phyloP scores from a whole-genome alignment of 495 filamentous ascomycete genomes.

The Baudoinia panamericana region DNA sequence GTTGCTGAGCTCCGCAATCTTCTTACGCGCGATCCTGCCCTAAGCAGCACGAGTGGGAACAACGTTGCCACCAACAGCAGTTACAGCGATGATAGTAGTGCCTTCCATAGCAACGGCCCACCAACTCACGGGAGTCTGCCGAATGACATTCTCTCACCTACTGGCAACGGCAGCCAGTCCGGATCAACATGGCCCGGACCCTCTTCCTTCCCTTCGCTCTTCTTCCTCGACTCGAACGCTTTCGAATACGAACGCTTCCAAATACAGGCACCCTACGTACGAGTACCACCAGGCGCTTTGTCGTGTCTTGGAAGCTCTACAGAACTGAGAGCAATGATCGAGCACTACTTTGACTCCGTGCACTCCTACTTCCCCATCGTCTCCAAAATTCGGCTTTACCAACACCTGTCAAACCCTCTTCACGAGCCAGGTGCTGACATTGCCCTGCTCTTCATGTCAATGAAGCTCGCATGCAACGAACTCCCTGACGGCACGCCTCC shows the following conservation, averaged over 20 bases:
- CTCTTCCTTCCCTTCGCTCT: slow-evolving; percentile 16
- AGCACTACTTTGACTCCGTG: slow-evolving; percentile 14
- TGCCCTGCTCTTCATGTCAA: slow-evolving; percentile 36
- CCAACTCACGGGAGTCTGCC: neutral
- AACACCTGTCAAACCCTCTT: slow-evolving; percentile 24
- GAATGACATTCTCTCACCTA: neutral
- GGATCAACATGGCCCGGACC: slow-evolving; percentile 1
- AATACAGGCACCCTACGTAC: slow-evolving; percentile 13
- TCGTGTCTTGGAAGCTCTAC: slow-evolving; percentile 10
- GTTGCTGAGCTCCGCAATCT: slow-evolving; percentile 31
- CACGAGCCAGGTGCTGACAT: slow-evolving; percentile 36
- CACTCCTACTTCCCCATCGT: slow-evolving; percentile 20
- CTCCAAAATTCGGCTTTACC: slow-evolving; percentile 20
- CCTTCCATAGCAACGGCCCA: slow-evolving; percentile 2
- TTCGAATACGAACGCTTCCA: slow-evolving; percentile 19
- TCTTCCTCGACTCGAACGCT: slow-evolving; percentile 22
- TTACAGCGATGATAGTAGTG: neutral
- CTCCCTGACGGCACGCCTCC: slow-evolving; percentile 21
- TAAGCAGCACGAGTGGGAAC: slow-evolving; percentile 3
- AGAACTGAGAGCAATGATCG: slow-evolving; percentile 13
- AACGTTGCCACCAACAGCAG: slow-evolving; percentile 22
- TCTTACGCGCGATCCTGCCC: neutral
- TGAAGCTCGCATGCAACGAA: slow-evolving; percentile 34
- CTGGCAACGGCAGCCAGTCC: neutral
- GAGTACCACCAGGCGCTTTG: slow-evolving; percentile 10